Evolutionary conservation across 2,329 filamentous ascomycete species (phyloP).

Genomic region (Rutstroemia sp.): DNA sequence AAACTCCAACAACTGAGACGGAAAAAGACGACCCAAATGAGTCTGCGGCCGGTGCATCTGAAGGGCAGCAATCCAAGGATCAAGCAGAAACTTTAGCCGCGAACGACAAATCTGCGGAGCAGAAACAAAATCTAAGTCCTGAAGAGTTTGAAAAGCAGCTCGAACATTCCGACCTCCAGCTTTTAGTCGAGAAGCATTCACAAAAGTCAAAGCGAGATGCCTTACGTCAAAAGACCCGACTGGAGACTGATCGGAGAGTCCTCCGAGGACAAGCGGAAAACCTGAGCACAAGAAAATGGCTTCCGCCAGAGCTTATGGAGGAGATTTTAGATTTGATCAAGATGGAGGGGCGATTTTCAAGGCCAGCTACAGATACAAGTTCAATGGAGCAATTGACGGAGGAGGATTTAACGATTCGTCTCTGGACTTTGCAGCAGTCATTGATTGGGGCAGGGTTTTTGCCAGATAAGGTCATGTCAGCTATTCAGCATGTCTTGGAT

Average conservation of each 20-base stretch:
- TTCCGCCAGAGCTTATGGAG: constrained; percentile 71
- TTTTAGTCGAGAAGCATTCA: constrained; percentile 77
- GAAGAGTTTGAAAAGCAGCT: constrained; percentile 88
- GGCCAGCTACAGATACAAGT: constrained; percentile 22
- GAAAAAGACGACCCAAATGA: constrained; percentile 19
- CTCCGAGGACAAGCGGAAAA: constrained; percentile 71
- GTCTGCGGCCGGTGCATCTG: constrained; percentile 8
- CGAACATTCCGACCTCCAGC: constrained; percentile 83
- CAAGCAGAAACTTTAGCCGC: constrained; percentile 5
- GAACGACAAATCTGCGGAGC: background rate
- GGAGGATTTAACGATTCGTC: constrained; percentile 68
- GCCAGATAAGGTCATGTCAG: constrained; percentile 52
- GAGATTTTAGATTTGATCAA: constrained; percentile 68
- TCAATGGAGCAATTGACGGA: constrained; percentile 53
- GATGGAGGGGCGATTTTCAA: constrained; percentile 52
- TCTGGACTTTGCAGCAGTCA: constrained; percentile 79
- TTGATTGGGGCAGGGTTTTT: constrained; percentile 64
- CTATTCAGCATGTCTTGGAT: constrained; percentile 58
- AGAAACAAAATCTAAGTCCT: constrained; percentile 53
- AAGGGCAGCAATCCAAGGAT: constrained; percentile 5
- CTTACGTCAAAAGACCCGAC: constrained; percentile 63
- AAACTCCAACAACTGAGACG: constrained; percentile 35
- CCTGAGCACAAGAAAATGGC: constrained; percentile 69
- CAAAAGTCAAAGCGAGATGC: constrained; percentile 74
- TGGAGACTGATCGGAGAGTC: constrained; percentile 80